These are phyloP conservation scores for Ambrosiella xylebori DNA, from an alignment of 2,329 filamentous ascomycete species.

Conservation along the genomic window DNA sequence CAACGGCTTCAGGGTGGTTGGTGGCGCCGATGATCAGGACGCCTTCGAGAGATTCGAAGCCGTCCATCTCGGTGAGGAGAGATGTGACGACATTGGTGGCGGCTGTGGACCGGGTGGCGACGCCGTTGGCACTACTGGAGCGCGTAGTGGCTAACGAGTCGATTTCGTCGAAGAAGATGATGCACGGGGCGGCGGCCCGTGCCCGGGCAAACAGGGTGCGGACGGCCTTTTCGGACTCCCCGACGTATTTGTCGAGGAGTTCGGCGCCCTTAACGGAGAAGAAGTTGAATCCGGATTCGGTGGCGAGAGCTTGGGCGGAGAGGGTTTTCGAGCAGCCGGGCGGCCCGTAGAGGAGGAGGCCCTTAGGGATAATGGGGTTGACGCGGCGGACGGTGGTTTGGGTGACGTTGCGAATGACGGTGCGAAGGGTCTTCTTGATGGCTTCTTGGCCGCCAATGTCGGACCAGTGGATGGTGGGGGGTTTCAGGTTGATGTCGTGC, in stretches of 20 bases:
- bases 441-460: slow-evolving; percentile 75
- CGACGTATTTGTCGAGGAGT: slow-evolving; percentile 91
- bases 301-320: slow-evolving; percentile 77
- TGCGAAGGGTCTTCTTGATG: slow-evolving; percentile 46
- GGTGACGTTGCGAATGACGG: slow-evolving; percentile 25
- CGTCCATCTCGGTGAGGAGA: slow-evolving; percentile 87
- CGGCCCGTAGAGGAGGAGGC: slow-evolving; percentile 76
- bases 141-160: slow-evolving; percentile 42
- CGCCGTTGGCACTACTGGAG: slow-evolving; percentile 27
- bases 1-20: slow-evolving; percentile 73
- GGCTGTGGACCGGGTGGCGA: slow-evolving; percentile 20
- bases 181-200: slow-evolving; percentile 65
- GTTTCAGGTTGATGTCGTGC: slow-evolving; percentile 76
- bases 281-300: slow-evolving; percentile 82
- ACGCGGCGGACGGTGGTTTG: slow-evolving; percentile 20
- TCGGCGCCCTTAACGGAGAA: slow-evolving; percentile 88
- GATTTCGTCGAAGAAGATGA: slow-evolving; percentile 64
- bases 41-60: slow-evolving; percentile 67
- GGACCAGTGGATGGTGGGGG: slow-evolving; percentile 67
- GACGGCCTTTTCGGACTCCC: slow-evolving; percentile 76
- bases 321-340: slow-evolving; percentile 92
- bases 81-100: slow-evolving; percentile 77
- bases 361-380: slow-evolving; percentile 49
- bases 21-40: slow-evolving; percentile 83
- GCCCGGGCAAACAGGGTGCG: slow-evolving; percentile 76